Evolutionary conservation across 768 basidiomycete genomes (phyloP).

Genomic region (Leccinum obscurum): DNA sequence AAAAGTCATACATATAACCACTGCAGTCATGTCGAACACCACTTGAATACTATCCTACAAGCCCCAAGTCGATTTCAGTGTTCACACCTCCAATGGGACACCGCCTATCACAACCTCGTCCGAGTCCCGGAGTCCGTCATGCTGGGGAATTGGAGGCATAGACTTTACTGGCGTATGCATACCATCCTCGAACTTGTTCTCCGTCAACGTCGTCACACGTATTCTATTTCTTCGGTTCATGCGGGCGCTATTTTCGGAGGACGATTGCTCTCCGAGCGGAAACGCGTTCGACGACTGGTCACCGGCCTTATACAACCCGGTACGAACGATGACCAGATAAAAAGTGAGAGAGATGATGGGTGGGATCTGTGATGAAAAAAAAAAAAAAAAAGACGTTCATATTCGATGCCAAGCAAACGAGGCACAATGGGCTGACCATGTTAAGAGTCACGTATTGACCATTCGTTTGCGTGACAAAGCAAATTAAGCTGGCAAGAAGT

Average conservation of each 20-base stretch:
- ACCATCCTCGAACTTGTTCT: not conserved
- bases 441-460: conserved; percentile 37
- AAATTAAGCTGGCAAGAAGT: conserved; percentile 32
- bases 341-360: conserved; percentile 44
- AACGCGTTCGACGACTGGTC: not conserved
- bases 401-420: not conserved
- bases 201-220: conserved; percentile 3
- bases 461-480: conserved; percentile 29
- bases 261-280: not conserved
- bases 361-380: conserved; percentile 30
- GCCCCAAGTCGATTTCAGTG: not conserved
- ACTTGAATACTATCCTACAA: not conserved
- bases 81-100: not conserved
- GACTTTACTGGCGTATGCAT: not conserved
- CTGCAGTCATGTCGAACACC: too few relatives aligned
- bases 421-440: conserved; percentile 27
- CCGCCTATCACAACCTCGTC: not conserved
- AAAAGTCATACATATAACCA: too few relatives aligned
- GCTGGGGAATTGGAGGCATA: not conserved
- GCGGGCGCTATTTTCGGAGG: not conserved
- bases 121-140: not conserved
- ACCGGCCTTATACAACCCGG: conserved; percentile 22
- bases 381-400: not conserved
- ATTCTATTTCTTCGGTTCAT: conserved; percentile 7
- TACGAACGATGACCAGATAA: conserved; percentile 43